Evolutionary conservation across 2,329 filamentous ascomycete species (phyloP), one percentile per base, ranked within the genome.

Genomic region (Arthrocladium fulminans): DNA sequence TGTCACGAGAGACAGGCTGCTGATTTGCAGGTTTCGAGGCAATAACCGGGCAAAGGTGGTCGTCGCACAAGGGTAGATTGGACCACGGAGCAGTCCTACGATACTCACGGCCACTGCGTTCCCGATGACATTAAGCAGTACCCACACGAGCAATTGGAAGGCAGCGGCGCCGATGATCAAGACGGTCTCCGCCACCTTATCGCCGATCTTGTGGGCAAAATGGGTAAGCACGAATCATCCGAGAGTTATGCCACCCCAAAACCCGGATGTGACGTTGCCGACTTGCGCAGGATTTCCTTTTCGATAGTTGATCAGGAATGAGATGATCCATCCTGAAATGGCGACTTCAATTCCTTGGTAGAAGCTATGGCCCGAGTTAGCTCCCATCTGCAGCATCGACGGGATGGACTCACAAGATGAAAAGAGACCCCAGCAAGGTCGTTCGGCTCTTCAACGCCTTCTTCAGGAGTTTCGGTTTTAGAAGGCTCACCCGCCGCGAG

Each of bases 331-430:
- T 45, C 87, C 86, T 0, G 83, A 86, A 54, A 90, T 86, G 13
- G 81, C 82, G 13, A 94, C 86, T 65, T 94, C 87, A 30, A 84
- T 83, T 25, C 86, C 87, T 65, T 92, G 86, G 64, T 94, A 94
- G 22, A 81, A 79, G 52, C n/a, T n/a, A n/a, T n/a, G n/a, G n/a
- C n/a, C n/a, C n/a, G n/a, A n/a, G n/a, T n/a, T n/a, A n/a, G n/a
- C n/a, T n/a, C n/a, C n/a, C n/a, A n/a, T n/a, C n/a, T n/a, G n/a
- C n/a, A n/a, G n/a, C n/a, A n/a, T n/a, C n/a, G n/a, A n/a, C n/a
- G n/a, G n/a, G n/a, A n/a, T n/a, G n/a, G n/a, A n/a, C n/a, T n/a
- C n/a, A n/a, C n/a, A 94, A 92, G 63, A 92, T 85, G 70, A 92
- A 92, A 8, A 87, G 64, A 0, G 86, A 83, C 2, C 86, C 85